Evolutionary conservation across 176 grass and related monocot genomes (phyloP).

Genomic region (Pharus latifolius): DNA sequence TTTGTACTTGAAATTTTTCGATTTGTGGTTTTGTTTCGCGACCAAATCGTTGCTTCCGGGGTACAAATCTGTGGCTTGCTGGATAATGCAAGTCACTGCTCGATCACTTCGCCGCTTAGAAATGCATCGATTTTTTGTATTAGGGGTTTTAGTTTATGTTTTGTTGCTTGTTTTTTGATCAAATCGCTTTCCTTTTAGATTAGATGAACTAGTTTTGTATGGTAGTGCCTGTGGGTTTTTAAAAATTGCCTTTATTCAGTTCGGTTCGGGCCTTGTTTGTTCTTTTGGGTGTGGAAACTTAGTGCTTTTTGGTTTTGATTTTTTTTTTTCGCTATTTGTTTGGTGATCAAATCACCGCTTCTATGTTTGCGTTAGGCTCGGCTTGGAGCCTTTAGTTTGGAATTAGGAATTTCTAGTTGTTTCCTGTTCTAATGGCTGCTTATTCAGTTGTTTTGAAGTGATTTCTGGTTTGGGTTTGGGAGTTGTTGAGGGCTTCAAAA

Average conservation of each 20-base stretch:
- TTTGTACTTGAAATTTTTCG: background rate
- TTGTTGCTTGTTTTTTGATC: constrained; percentile 6
- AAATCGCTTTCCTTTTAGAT: background rate
- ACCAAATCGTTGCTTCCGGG: background rate
- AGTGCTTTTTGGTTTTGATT: background rate
- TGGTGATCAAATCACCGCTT: background rate
- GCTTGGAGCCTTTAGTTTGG: background rate
- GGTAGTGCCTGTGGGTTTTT: background rate
- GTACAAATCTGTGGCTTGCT: background rate
- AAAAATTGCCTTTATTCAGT: background rate
- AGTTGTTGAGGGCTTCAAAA: background rate
- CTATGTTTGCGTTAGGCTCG: background rate
- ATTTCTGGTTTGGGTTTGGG: background rate
- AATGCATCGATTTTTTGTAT: background rate
- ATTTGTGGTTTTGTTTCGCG: background rate
- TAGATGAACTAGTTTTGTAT: constrained; percentile 1
- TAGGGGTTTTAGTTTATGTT: background rate
- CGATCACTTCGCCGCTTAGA: background rate
- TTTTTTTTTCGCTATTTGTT: background rate
- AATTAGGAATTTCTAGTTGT: background rate
- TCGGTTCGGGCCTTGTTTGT: background rate
- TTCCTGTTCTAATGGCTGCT: background rate
- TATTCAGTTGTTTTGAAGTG: background rate
- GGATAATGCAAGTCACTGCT: background rate
- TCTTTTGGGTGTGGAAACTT: background rate